A percentile compares a stretch with the other conserved stretches of the same genome.
phyloP scores from a whole-genome alignment of 805 yeast genomes.

The Starmerella khaoyaiensis region DNA sequence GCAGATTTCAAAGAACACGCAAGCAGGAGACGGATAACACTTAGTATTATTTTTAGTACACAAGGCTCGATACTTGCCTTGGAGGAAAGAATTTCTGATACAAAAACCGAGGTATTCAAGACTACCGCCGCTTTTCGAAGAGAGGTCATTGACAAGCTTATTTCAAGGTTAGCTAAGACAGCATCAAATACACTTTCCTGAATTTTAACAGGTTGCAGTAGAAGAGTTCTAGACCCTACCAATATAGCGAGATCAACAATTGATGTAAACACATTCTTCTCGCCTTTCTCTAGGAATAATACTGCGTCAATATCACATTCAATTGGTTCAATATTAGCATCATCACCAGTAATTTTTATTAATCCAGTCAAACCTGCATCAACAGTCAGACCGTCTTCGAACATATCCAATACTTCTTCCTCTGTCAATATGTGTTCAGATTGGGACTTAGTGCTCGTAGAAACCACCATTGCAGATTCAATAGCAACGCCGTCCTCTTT shows the following conservation, averaged over 20 bases:
- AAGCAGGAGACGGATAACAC: constrained; percentile 37
- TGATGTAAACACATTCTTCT: constrained; percentile 8
- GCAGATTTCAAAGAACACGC: constrained; percentile 31
- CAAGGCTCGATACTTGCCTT: constrained; percentile 17
- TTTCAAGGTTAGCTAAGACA: constrained; percentile 40
- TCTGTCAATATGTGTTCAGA: background rate
- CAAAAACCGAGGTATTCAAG: constrained; percentile 11
- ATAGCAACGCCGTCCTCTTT: constrained; percentile 12
- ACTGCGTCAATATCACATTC: background rate
- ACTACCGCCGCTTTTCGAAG: constrained; percentile 11
- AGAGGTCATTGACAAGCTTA: constrained; percentile 23
- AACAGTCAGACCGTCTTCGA: too few species aligned
- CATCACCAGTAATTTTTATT: too few species aligned
- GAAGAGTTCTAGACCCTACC: constrained; percentile 57
- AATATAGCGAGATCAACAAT: constrained; percentile 69
- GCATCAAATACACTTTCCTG: constrained; percentile 83
- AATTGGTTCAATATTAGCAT: too few species aligned
- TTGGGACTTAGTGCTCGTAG: background rate
- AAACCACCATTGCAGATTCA: constrained; percentile 11
- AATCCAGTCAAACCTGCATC: constrained; percentile 1
- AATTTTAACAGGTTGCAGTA: constrained; percentile 58
- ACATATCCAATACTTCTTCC: too few species aligned
- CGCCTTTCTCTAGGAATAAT: background rate
- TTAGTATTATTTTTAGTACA: constrained; percentile 38
- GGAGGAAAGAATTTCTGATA: constrained; percentile 2